A percentile compares a stretch with the other conserved stretches of the same genome.
phyloP scores from a whole-genome alignment of 768 basidiomycete species.

The Trametopsis cervina region DNA sequence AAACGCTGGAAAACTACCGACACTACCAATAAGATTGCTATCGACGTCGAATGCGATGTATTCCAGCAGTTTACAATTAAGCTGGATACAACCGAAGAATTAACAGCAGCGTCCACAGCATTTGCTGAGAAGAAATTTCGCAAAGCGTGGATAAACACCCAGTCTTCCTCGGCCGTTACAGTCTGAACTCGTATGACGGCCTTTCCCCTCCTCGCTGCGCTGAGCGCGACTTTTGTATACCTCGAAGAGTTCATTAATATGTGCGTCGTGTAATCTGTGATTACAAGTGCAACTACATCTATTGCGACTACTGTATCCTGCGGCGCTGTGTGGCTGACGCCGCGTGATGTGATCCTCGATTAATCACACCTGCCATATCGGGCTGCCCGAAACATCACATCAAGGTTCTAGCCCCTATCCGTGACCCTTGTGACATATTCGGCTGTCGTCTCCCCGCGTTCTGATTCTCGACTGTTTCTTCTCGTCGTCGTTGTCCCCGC shows the following conservation, averaged over 20 bases:
- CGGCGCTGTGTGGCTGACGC: too few species aligned
- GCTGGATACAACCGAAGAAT: slow-evolving; percentile 1
- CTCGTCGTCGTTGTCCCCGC: slow-evolving; percentile 7
- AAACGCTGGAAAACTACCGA: slow-evolving; percentile 17
- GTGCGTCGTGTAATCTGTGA: too few species aligned
- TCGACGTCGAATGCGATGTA: slow-evolving; percentile 32
- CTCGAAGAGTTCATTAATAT: too few species aligned
- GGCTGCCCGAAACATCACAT: too few species aligned
- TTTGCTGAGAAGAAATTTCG: neutral
- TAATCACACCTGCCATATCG: too few species aligned
- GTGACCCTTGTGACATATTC: neutral
- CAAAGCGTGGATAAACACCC: neutral
- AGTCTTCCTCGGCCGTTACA: too few species aligned
- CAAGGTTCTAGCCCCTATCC: neutral
- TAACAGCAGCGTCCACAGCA: neutral
- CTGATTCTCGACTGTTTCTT: neutral
- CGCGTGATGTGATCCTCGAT: too few species aligned
- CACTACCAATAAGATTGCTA: slow-evolving; percentile 28
- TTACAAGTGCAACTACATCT: too few species aligned
- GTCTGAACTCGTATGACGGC: too few species aligned
- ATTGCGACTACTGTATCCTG: too few species aligned
- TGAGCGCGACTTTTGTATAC: too few species aligned
- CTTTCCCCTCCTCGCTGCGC: too few species aligned
- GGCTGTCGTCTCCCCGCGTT: neutral
- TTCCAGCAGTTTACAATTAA: slow-evolving; percentile 34